Conservation (phyloP, 768 basidiomycete genomes). For the Boletus barrowsii region DNA sequence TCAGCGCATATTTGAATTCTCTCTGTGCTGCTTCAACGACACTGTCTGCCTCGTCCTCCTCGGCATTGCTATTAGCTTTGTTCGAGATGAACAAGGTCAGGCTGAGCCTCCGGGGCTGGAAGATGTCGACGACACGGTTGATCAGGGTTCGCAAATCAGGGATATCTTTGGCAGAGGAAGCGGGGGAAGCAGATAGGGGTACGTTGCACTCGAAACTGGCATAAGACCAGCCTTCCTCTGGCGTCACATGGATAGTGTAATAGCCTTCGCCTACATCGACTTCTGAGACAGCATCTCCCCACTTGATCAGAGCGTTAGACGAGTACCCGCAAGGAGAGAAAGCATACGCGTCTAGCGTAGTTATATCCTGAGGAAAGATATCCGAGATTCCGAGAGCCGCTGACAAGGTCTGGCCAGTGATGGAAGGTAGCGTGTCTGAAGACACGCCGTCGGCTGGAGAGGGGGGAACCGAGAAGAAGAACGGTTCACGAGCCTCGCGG, state of each 20-base stretch:
- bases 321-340: slow-evolving; percentile 97
- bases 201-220: slow-evolving; percentile 99
- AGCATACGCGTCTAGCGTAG: slow-evolving; percentile 86
- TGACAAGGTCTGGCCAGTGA: slow-evolving; percentile 47
- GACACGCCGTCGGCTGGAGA: slow-evolving; percentile 54
- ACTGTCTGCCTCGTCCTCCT: slow-evolving; percentile 47
- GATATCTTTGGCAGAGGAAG: slow-evolving; percentile 38
- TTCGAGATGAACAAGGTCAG: slow-evolving; percentile 90
- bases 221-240: slow-evolving; percentile 97
- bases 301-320: slow-evolving; percentile 83
- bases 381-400: slow-evolving; percentile 71
- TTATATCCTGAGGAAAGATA: slow-evolving; percentile 77
- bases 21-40: slow-evolving; percentile 71
- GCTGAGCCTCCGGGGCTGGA: slow-evolving; percentile 81
- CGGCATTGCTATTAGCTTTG: slow-evolving; percentile 41
- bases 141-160: slow-evolving; percentile 82
- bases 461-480: slow-evolving; percentile 53
- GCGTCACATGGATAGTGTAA: slow-evolving; percentile 98
- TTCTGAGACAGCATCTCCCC: slow-evolving; percentile 36
- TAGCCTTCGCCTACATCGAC: slow-evolving; percentile 71
- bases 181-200: slow-evolving; percentile 46
- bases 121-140: slow-evolving; percentile 87
- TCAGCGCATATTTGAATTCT: slow-evolving; percentile 67
- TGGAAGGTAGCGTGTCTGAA: slow-evolving; percentile 26
- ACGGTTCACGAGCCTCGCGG: slow-evolving; percentile 68